Evolutionary conservation across 163 green algal species (phyloP).

Genomic region (Chlamydomonas reinhardtii): DNA sequence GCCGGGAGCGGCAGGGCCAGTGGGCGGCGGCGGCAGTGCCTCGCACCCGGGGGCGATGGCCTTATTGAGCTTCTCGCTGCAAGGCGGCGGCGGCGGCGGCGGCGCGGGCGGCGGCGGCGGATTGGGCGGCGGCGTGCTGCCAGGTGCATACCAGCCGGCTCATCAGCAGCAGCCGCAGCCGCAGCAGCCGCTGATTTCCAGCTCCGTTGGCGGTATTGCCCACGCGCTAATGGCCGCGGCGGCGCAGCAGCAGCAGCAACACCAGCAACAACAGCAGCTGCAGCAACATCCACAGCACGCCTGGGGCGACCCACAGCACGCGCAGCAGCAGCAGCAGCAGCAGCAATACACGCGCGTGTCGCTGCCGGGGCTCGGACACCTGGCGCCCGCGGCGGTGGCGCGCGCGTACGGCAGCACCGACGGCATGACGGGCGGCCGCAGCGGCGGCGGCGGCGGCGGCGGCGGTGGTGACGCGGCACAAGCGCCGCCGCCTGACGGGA

Average conservation of each 20-base stretch:
- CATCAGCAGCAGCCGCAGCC: background rate
- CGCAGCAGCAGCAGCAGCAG: conserved; percentile 2
- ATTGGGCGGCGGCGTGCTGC: no score
- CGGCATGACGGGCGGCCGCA: background rate
- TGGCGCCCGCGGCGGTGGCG: background rate
- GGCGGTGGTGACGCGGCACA: no score
- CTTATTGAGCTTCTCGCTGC: background rate
- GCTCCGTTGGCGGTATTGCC: conserved; percentile 14
- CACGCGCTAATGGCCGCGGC: conserved; percentile 20
- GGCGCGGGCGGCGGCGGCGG: background rate
- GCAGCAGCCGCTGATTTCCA: background rate
- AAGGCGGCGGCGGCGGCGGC: background rate
- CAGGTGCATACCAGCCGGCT: background rate
- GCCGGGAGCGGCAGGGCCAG: background rate
- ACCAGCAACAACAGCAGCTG: conserved; percentile 12
- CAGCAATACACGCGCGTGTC: background rate
- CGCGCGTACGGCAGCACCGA: background rate
- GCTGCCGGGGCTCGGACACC: background rate
- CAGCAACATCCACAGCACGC: background rate
- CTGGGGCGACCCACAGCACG: background rate
- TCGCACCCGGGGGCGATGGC: background rate
- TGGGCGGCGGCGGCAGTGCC: background rate
- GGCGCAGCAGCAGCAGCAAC: conserved; percentile 5
- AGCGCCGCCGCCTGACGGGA: no score
- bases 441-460: background rate